phyloP scores from a whole-genome alignment of 108 stramenopile genomes.

The Craspedostauros australis region DNA sequence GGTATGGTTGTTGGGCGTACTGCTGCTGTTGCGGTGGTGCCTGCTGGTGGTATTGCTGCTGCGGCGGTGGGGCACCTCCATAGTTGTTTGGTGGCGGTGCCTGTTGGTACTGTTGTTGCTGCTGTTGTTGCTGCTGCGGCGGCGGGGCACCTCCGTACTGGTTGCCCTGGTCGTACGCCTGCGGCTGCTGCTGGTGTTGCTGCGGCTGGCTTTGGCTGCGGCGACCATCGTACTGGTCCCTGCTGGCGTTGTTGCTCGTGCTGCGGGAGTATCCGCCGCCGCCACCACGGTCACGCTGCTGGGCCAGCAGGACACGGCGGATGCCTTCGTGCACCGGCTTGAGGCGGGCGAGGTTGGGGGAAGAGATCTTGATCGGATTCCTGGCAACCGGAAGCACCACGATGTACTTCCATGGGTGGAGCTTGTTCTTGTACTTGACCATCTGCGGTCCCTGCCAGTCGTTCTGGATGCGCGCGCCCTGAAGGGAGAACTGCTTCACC shows the following conservation, averaged over 20 bases:
- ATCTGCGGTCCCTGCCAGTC: conserved; percentile 91
- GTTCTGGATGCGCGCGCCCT: conserved; percentile 85
- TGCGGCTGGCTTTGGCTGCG: conserved; percentile 1
- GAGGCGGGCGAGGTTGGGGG: conserved; percentile 69
- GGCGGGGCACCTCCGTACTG: background rate
- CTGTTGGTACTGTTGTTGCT: background rate
- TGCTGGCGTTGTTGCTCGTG: background rate
- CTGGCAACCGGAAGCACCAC: conserved; percentile 73
- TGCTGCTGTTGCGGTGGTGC: conserved; percentile 5
- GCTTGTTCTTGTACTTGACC: conserved; percentile 90
- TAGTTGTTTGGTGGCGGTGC: too few species aligned
- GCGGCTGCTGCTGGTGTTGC: conserved; percentile 1
- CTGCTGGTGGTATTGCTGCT: too few species aligned
- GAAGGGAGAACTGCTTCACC: conserved; percentile 86
- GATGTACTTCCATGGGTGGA: conserved; percentile 88
- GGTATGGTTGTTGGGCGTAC: background rate
- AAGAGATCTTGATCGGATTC: conserved; percentile 89
- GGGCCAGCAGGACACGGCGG: conserved; percentile 71
- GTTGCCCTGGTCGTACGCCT: background rate
- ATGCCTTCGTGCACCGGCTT: conserved; percentile 86
- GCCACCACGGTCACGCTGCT: conserved; percentile 60
- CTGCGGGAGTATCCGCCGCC: conserved; percentile 6
- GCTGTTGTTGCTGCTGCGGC: conserved; percentile 4
- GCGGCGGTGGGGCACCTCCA: background rate
- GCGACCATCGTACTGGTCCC: background rate